Base-by-base conservation (phyloP, 345 rosid genomes). In the Anacardium occidentale region DNA sequence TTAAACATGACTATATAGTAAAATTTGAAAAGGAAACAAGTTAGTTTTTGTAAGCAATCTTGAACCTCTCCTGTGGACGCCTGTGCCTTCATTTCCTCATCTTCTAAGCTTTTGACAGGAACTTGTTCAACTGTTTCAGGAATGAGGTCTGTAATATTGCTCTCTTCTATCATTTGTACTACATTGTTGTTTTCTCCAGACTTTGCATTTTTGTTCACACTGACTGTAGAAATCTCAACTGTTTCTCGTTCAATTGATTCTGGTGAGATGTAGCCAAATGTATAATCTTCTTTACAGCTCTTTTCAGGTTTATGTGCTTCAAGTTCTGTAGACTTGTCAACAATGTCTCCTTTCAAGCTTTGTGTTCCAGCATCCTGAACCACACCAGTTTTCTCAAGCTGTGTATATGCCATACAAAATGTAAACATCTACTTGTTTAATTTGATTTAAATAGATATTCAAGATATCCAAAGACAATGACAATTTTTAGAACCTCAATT, bases 401-500 rank as follows among this genome's bases (percentile, higher is more conserved):
- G 10, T 26, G 34, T 0, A 2, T 20, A 25, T 8, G 42, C 40
- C 17, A 29, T 26, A 14, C 10, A 59, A 26, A 14, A 59, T 2
- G 53, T 50, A 50, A 14, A 50, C 4, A 50, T 15, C 6, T 50
- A 50, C 18, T 50, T 50, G 53, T 4, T 50, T n/a, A n/a, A n/a
- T n/a, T n/a, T n/a, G n/a, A n/a, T n/a, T n/a, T n/a, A n/a, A 13
- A 50, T 13, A 50, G 53, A 14, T 50, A 50, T 50, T 18, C 17
- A 50, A 5, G 18, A 50, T 50, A 50, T 12, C 15, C 53, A 50
- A n/a, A 12, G 45, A 63, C 13, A 37, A 37, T 22, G 20, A 34
- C 62, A 15, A 18, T 26, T 53, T 21, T 24, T 40, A 29, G 20
- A 61, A 79, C 85, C 78, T 79, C 80, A 58, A 57, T 53, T 57